Conservation (phyloP, 2,329 filamentous ascomycete genomes). For the Colletotrichum sp. region DNA sequence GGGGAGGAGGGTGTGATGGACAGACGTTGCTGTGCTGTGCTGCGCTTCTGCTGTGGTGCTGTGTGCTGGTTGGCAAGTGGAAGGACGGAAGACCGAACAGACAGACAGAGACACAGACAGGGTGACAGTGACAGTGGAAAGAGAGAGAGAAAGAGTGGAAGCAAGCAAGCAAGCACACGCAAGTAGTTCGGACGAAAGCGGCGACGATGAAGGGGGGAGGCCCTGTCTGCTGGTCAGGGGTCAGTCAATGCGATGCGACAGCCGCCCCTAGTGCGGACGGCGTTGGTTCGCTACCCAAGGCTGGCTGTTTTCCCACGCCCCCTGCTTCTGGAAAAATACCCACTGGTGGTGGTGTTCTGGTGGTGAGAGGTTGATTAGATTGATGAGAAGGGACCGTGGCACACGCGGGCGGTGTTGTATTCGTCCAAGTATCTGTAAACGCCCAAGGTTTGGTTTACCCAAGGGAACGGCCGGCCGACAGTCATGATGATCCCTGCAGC, state of each 20-base stretch:
- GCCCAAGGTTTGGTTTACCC: conserved; percentile 1
- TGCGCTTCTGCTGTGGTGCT: neutral
- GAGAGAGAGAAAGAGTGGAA: neutral
- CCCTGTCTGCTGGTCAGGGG: conserved; percentile 11
- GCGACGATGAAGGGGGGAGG: neutral
- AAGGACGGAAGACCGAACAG: neutral
- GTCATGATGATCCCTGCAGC: conserved; percentile 1
- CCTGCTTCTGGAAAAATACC: conserved; percentile 9
- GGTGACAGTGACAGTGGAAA: neutral
- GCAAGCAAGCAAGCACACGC: conserved; percentile 4
- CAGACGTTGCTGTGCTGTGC: neutral
- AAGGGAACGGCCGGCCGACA: neutral
- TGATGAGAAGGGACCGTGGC: neutral
- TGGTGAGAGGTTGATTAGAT: conserved; percentile 18
- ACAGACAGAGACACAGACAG: neutral
- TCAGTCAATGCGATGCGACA: conserved; percentile 19
- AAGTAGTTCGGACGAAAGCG: conserved; percentile 18
- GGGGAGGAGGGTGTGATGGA: neutral
- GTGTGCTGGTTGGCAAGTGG: neutral
- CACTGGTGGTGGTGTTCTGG: conserved; percentile 5
- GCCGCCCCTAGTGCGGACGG: conserved; percentile 12
- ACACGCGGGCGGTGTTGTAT: neutral
- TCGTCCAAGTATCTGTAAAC: neutral
- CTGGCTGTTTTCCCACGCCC: neutral
- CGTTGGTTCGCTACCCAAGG: neutral